phyloP scores from a whole-genome alignment of 176 grass and related monocot species.

The Secale cereale region DNA sequence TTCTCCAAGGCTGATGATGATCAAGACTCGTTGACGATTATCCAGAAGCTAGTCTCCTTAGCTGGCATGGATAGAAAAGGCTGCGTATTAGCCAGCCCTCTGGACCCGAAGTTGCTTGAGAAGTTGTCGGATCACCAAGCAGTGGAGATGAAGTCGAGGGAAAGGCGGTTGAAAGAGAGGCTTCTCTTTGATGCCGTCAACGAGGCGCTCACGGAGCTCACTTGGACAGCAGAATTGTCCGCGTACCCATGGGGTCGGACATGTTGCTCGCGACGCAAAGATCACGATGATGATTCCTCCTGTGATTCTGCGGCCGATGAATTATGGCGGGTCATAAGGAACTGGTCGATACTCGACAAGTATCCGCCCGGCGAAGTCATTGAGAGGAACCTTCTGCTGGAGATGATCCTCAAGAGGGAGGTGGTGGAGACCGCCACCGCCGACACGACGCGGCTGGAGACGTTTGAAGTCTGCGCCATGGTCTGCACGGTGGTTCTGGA shows the following conservation, averaged over 20 bases:
- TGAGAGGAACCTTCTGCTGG: conserved; percentile 47
- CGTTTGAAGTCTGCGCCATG: conserved; percentile 48
- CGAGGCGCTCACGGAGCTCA: conserved; percentile 63
- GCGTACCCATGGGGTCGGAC: conserved; percentile 53
- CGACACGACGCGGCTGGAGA: conserved; percentile 42
- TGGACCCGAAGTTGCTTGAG: conserved; percentile 52
- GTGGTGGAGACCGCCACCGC: conserved; percentile 24
- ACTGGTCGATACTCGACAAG: conserved; percentile 62
- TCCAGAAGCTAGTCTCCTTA: conserved; percentile 58
- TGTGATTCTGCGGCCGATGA: conserved; percentile 36
- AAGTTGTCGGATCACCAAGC: conserved; percentile 39
- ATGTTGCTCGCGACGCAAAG: conserved; percentile 10
- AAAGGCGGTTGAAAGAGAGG: conserved; percentile 40
- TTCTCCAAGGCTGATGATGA: conserved; percentile 90
- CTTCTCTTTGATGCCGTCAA: conserved; percentile 79
- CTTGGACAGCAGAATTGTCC: conserved; percentile 32
- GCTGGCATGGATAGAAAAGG: conserved; percentile 45
- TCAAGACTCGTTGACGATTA: conserved; percentile 56
- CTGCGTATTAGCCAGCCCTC: conserved; percentile 49
- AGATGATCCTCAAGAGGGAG: conserved; percentile 73
- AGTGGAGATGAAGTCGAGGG: conserved; percentile 30
- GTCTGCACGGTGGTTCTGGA: conserved; percentile 56
- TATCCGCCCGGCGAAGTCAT: conserved; percentile 32
- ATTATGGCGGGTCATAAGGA: conserved; percentile 67
- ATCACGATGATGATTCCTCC: conserved; percentile 20